Evolutionary conservation across 2,329 filamentous ascomycete species (phyloP), one percentile per base, ranked within the genome.

Genomic region (Aspergillus quadrilineatus): DNA sequence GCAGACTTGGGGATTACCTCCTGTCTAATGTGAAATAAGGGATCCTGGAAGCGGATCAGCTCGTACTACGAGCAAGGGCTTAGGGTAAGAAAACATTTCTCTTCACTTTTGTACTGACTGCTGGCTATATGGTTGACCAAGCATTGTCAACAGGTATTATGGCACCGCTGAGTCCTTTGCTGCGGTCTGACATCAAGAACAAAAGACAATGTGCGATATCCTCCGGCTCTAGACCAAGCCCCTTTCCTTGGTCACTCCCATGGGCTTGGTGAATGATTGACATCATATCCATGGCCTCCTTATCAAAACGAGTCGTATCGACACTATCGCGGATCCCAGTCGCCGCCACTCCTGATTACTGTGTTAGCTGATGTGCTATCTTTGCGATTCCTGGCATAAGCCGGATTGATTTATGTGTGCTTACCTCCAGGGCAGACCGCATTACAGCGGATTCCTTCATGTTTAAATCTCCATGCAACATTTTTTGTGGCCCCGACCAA

Each of bases 361-460:
- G 22, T 14, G 41, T 43, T 15, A 26, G 22, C 41, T 10, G 22
- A 6, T 8, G 10, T 34, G 32, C 32, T 39, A 6, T 39, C 10
- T 12, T 39, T 22, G 22, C 22, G 2, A 22, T 3, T 22, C 22
- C 3, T 39, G 9, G 9, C 10, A 12, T 12, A n/a, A 12, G 10
- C 14, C 10, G 14, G 4, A 6, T 6, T 12, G 28, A 5, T 48
- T 17, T 4, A n/a, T 10, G 26, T n/a, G 5, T 9, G 26, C 49
- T 37, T 29, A 70, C 70, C 68, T 44, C 74, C 75, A 2, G 78
- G 77, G 4, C 78, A 69, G 4, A 80, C 68, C 17, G 73, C 76
- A 60, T 80, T 80, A 60, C 76, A 79, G 6, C 77, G 68, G 48
- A 81, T 78, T 6, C 73, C 72, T 30, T 79, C 73, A 37, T 76